Evolutionary conservation across 2,329 filamentous ascomycete genomes (phyloP), one percentile per base, ranked within the genome.

Genomic region (Exophiala xenobiotica): DNA sequence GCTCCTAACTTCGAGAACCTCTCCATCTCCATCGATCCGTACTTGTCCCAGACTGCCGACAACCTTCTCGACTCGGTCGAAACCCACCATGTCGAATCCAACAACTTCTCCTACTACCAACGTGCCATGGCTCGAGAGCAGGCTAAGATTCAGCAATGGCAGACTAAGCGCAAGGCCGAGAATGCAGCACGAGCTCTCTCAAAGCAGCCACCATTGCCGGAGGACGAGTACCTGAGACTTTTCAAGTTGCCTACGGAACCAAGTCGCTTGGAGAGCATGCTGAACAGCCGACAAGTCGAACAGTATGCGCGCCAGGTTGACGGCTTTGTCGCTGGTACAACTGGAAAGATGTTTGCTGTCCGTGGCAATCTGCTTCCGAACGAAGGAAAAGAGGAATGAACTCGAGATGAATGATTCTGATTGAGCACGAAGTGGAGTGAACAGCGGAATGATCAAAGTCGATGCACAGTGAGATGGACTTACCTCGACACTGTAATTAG

Each of bases 71-170:
- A 99, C 68, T 90, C 87, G 78, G 96, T 99, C 70, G 93, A 99
- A 78, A 87, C 87, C 49, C 93, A 99, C 78, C 93, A 97, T 77
- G 96, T 91, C 54, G 93, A 99, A 74, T 87, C 95, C 70, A 97
- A 97, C 83, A 99, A 99, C 81, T 93, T 95, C 78, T 91, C 96
- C 73, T 89, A 87, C 81, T 96, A 96, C 78, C 90, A 96, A 76
- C 84, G 93, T 66, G 90, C 95, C 67, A 80, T 97, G 51, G 87
- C 86, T 7, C 88, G 93, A 64, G 93, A 99, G 77, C 93, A 99
- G 77, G 77, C 87, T 65, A 99, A 97, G 82, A 96, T 99, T 65
- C 85, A 88, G 49, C 87, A 90, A 61, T 99, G 93, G 93, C 92
- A 97, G 76, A 77, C 86, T 56, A 97, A 99, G 84, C 87, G 93